These are phyloP conservation scores for Novymonas esmeraldas DNA, from an alignment of 208 protist species.

Conservation along the genomic window DNA sequence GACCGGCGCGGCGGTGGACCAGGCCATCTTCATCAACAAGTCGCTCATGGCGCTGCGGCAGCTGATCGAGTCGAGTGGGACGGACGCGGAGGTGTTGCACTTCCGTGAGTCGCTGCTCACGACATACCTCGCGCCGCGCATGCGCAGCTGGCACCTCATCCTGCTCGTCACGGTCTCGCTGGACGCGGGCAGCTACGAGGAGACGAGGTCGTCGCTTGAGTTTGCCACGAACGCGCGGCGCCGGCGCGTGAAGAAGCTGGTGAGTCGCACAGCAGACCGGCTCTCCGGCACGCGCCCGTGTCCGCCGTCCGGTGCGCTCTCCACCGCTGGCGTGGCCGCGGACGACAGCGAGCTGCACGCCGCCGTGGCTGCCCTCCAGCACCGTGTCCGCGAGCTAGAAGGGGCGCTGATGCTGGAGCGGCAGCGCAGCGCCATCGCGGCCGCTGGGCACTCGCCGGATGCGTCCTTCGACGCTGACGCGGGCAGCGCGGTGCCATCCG, in stretches of 20 bases:
- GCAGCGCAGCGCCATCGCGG: slow-evolving; percentile 15
- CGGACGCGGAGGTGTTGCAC: slow-evolving; percentile 44
- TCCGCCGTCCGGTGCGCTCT: background rate
- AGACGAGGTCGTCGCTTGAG: slow-evolving; percentile 76
- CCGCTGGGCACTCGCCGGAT: background rate
- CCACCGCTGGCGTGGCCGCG: background rate
- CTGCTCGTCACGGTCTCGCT: slow-evolving; percentile 75
- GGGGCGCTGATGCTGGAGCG: slow-evolving; percentile 18
- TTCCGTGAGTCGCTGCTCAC: slow-evolving; percentile 65
- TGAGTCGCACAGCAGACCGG: slow-evolving; percentile 24
- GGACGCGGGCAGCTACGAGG: slow-evolving; percentile 54
- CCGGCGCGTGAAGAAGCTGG: slow-evolving; percentile 53
- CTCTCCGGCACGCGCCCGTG: slow-evolving; percentile 10
- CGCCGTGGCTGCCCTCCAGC: slow-evolving; percentile 16
- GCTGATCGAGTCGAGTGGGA: slow-evolving; percentile 46
- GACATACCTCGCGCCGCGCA: slow-evolving; percentile 60
- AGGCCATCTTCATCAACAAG: slow-evolving; percentile 93
- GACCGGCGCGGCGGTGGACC: slow-evolving; percentile 66
- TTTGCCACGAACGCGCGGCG: slow-evolving; percentile 61
- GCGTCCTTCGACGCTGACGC: background rate
- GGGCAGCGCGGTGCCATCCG: no score
- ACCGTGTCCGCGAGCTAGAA: slow-evolving; percentile 24
- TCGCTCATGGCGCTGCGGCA: slow-evolving; percentile 90
- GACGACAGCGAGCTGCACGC: slow-evolving; percentile 16
- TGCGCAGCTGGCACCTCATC: slow-evolving; percentile 68